These are phyloP conservation scores for Ogataea sp. DNA, from an alignment of 805 yeast genomes.

Conservation along the genomic window DNA sequence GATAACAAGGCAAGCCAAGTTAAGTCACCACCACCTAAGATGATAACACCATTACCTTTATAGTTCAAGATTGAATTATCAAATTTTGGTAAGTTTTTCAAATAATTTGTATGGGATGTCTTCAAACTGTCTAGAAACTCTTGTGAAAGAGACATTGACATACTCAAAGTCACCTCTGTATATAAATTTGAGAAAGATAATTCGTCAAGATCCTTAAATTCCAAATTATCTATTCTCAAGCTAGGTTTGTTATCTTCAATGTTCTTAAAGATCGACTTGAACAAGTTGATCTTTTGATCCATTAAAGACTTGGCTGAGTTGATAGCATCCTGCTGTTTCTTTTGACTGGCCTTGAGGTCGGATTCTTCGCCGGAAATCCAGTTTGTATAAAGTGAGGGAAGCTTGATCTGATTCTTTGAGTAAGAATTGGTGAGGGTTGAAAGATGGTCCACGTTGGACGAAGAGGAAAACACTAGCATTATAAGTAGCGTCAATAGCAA, in stretches of 20 bases:
- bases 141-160: constrained; percentile 9
- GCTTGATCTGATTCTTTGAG: constrained; percentile 6
- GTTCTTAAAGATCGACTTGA: constrained; percentile 12
- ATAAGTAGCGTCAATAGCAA: not conserved
- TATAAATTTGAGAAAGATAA: constrained; percentile 1
- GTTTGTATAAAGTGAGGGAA: constrained; percentile 15
- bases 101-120: constrained; percentile 22
- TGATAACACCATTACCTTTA: constrained; percentile 52
- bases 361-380: constrained; percentile 15
- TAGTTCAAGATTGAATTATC: constrained; percentile 3
- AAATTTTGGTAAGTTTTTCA: constrained; percentile 30
- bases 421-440: not conserved
- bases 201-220: constrained; percentile 8
- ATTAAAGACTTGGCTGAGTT: constrained; percentile 3
- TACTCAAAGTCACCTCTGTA: constrained; percentile 5
- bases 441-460: not conserved
- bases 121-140: constrained; percentile 22
- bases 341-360: constrained; percentile 2
- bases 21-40: constrained; percentile 60
- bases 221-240: constrained; percentile 10
- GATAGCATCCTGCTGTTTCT: constrained; percentile 3
- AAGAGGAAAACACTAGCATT: not conserved
- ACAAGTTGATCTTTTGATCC: constrained; percentile 12
- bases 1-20: constrained; percentile 55
- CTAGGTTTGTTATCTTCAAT: constrained; percentile 14